Evolutionary conservation across 2,329 filamentous ascomycete genomes (phyloP).

Genomic region (Xenosphaeropsis pyriputrescens): DNA sequence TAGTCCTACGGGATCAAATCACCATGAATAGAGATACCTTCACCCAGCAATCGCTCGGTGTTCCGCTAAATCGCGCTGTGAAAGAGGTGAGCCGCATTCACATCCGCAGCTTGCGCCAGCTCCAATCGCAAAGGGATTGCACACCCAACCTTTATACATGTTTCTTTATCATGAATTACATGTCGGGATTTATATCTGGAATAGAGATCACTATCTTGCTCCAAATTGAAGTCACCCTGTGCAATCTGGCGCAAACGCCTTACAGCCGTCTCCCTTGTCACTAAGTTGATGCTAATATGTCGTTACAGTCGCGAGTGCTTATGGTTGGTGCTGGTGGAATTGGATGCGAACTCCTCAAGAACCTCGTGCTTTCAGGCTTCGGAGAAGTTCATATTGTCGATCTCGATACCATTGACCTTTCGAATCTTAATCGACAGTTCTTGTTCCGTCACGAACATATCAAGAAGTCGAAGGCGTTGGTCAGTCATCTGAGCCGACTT

Average conservation of each 20-base stretch:
- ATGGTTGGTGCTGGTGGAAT: conserved; percentile 96
- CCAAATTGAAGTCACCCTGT: neutral
- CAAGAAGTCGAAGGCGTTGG: conserved; percentile 89
- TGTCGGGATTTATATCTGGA: neutral
- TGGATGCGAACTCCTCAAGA: conserved; percentile 94
- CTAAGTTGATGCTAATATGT: conserved; percentile 17
- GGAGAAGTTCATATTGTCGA: conserved; percentile 91
- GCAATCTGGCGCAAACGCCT: neutral
- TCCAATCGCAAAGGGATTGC: neutral
- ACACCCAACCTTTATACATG: neutral
- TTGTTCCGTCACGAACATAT: conserved; percentile 95
- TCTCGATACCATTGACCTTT: conserved; percentile 94
- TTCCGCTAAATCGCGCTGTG: conserved; percentile 44
- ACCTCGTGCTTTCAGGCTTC: conserved; percentile 82
- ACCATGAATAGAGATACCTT: conserved; percentile 31
- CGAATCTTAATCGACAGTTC: conserved; percentile 95
- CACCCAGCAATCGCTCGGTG: conserved; percentile 53
- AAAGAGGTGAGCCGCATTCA: conserved; percentile 42
- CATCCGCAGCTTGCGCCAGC: neutral
- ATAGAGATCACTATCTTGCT: neutral
- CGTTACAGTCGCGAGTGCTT: conserved; percentile 60
- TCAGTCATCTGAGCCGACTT: conserved; percentile 26
- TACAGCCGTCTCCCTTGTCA: neutral
- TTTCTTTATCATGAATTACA: neutral
- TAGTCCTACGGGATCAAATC: too few species aligned